These are phyloP conservation scores for Rhodotorula paludigena DNA, from an alignment of 768 basidiomycete species.

Conservation along the genomic window DNA sequence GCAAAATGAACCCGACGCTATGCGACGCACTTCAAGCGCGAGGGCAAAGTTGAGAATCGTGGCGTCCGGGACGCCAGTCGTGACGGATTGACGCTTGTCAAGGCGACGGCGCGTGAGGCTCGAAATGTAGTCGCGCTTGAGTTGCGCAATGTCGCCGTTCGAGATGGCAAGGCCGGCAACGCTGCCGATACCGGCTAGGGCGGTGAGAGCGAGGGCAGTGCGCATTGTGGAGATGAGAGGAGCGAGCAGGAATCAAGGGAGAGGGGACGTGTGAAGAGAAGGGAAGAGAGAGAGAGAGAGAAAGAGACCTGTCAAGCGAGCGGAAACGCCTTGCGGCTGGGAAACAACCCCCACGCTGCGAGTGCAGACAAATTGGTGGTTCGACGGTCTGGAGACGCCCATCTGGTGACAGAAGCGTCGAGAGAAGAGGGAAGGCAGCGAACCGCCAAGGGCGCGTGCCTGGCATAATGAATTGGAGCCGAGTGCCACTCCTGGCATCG, in stretches of 20 bases:
- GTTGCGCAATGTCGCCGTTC: not conserved
- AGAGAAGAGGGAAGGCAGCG: no score
- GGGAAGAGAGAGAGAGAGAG: constrained; percentile 1
- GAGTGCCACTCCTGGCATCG: no score
- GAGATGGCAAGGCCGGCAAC: constrained; percentile 19
- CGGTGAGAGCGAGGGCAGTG: constrained; percentile 26
- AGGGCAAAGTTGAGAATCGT: constrained; percentile 40
- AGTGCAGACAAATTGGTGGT: no score
- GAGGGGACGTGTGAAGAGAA: not conserved
- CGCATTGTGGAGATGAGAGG: constrained; percentile 24
- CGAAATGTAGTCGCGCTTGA: constrained; percentile 29
- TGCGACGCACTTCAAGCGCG: constrained; percentile 22
- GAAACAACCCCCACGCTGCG: no score
- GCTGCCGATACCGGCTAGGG: constrained; percentile 25
- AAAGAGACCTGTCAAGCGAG: no score
- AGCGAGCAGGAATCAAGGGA: not conserved
- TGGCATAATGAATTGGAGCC: no score
- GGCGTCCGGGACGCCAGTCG: constrained; percentile 28
- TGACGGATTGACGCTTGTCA: constrained; percentile 31
- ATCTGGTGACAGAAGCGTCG: no score
- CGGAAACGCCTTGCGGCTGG: no score
- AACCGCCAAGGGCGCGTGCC: no score
- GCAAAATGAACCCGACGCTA: not conserved
- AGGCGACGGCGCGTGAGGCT: constrained; percentile 13
- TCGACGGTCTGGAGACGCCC: no score